Percentiles rank a stretch among this genome's conserved stretches.
Evolutionary conservation across 1,284 basidiomycete species (phyloP).

Genomic region (Somion occarium): DNA sequence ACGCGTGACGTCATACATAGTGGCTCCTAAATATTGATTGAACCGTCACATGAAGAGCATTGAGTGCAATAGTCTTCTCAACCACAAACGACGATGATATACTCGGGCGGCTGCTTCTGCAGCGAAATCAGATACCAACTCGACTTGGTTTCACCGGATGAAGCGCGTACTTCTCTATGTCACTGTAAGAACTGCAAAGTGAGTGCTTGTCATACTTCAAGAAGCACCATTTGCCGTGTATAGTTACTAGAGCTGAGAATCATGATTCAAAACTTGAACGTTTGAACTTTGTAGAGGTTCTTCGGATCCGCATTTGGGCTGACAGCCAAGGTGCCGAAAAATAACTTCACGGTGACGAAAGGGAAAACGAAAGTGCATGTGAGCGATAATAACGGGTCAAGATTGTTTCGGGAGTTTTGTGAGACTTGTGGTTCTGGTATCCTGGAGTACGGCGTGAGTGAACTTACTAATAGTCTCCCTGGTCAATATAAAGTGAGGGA

Average conservation of each 20-base stretch:
- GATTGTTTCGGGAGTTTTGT: conserved; percentile 24
- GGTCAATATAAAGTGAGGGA: no score
- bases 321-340: conserved; percentile 19
- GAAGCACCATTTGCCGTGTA: no score
- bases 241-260: no score
- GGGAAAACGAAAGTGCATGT: conserved; percentile 18
- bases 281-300: conserved; percentile 18
- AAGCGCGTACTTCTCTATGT: conserved; percentile 22
- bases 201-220: background rate
- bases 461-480: background rate
- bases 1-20: no score
- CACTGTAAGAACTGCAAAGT: conserved; percentile 27
- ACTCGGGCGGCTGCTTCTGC: conserved; percentile 21
- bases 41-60: no score
- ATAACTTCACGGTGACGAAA: conserved; percentile 15
- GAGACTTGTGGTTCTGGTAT: conserved; percentile 18
- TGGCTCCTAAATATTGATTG: no score
- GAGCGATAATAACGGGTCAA: conserved; percentile 22
- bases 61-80: no score
- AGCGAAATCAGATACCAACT: conserved; percentile 20
- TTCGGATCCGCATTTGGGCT: conserved; percentile 21
- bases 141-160: conserved; percentile 17
- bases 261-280: no score
- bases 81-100: no score
- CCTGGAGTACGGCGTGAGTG: conserved; percentile 19